Evolutionary conservation across 225 moss, liverwort and hornwort genomes (phyloP).

Genomic region (Physcomitrellopsis africana): DNA sequence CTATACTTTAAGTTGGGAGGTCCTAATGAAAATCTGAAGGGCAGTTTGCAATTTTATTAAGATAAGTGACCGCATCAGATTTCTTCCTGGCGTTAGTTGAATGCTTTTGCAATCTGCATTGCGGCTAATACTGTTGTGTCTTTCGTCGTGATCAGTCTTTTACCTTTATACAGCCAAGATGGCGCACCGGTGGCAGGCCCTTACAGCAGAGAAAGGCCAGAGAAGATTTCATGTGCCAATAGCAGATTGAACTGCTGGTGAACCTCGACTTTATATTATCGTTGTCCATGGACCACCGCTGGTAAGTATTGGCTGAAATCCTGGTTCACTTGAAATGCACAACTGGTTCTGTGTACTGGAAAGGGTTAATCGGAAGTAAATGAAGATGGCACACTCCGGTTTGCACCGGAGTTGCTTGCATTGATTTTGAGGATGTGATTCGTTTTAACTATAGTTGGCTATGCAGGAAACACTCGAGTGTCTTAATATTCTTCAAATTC

Average conservation of each 20-base stretch:
- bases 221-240: conserved; percentile 93
- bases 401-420: conserved; percentile 14
- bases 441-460: conserved; percentile 30
- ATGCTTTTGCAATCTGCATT: neutral
- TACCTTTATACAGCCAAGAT: conserved; percentile 85
- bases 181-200: conserved; percentile 89
- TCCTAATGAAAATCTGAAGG: neutral
- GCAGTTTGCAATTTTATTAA: neutral
- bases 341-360: neutral
- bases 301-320: conserved; percentile 39
- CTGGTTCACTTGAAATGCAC: neutral
- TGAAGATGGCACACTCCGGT: neutral
- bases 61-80: neutral
- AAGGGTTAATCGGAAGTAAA: neutral
- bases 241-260: conserved; percentile 85
- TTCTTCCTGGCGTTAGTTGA: neutral
- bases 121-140: neutral
- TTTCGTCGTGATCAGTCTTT: conserved; percentile 65
- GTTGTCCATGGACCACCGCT: conserved; percentile 97
- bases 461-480: conserved; percentile 97
- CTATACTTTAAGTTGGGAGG: neutral
- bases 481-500: conserved; percentile 89
- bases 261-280: conserved; percentile 86
- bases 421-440: conserved; percentile 24
- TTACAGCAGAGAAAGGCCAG: conserved; percentile 93